Base-by-base conservation (phyloP, 225 moss, liverwort and hornwort species). In the Pseudisothecium myosuroides region DNA sequence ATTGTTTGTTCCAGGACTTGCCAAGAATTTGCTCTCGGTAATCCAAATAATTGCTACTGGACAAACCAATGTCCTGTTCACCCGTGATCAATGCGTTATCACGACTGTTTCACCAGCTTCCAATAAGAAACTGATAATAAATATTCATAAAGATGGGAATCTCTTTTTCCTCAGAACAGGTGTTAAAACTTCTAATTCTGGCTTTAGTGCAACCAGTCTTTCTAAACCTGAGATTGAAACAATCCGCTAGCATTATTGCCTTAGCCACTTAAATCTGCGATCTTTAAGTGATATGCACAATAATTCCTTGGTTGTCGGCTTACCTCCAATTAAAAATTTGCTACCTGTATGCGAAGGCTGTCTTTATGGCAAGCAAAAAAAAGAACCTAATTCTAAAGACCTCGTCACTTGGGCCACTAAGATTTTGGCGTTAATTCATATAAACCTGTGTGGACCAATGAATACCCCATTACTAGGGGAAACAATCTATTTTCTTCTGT, bases 351-450 rank as follows among this genome's bases (percentile, higher is more conserved):
- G 66, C 2, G 0, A 52, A 66, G 11, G 50, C 4, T 65, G 3
- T 52, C 83, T 83, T 52, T 37, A 36, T 52, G 83, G 43, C 37
- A 67, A 83, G 26, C 52, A 67, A 37, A 7, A 0, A 8, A 62
- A 47, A 47, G 6, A 47, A 43, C 9, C 32, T 37, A n/a, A 79
- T 49, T 36, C 64, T 34, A 34, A 32, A 14, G 32, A 47, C 5
- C 49, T 10, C 0, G 1, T 50, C 4, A 83, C 32, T 49, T 0
- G 26, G 24, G 14, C 36, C 34, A 83, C 17, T 0, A 1, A 64
- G 14, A 7, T 50, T 34, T 26, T 83, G 0, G 52, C 50, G 0
- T 47, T 64, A 22, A 47, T 82, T 34, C 9, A 82, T 4, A 64
- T 6, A 20, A 1, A 63, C 9, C 47, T 82, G 37, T 83, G 52